Conservation (phyloP, 2,329 filamentous ascomycete species). For the Penicillium sclerotiorum region DNA sequence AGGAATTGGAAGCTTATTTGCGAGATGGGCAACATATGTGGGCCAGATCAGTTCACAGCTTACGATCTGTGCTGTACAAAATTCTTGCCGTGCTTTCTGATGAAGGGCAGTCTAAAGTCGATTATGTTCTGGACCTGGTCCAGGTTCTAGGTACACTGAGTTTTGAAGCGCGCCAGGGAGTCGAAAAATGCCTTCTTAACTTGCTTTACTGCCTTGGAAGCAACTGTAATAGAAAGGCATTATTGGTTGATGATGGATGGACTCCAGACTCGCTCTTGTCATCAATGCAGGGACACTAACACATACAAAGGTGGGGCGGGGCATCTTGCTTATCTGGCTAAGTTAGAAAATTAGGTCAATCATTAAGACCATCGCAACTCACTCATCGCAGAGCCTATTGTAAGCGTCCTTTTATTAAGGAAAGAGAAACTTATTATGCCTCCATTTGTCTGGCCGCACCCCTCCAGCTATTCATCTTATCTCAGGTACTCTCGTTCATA, state of each 20-base stretch:
- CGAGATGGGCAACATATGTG: slow-evolving; percentile 13
- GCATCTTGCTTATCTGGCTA: too few species aligned
- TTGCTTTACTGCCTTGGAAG: slow-evolving; percentile 18
- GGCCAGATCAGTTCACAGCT: slow-evolving; percentile 10
- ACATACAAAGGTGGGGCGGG: too few species aligned
- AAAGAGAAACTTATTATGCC: too few species aligned
- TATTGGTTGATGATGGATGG: slow-evolving; percentile 22
- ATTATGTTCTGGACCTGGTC: slow-evolving; percentile 19
- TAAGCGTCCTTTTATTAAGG: too few species aligned
- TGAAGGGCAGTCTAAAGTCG: slow-evolving; percentile 12
- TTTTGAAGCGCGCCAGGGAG: slow-evolving; percentile 25
- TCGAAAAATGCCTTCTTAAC: slow-evolving; percentile 29
- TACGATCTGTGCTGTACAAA: slow-evolving; percentile 16
- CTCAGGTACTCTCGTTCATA: too few species aligned
- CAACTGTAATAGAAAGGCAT: background rate
- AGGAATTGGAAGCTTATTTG: slow-evolving; percentile 14
- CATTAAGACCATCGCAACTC: too few species aligned
- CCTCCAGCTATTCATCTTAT: too few species aligned
- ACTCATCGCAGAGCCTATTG: too few species aligned
- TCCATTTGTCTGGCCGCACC: too few species aligned
- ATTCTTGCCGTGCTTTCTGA: slow-evolving; percentile 7
- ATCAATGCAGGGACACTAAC: slow-evolving; percentile 22
- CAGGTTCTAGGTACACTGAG: slow-evolving; percentile 23
- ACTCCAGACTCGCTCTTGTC: slow-evolving; percentile 28
- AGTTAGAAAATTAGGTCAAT: too few species aligned